A percentile compares a stretch with the other conserved stretches of the same genome.
Evolutionary conservation across 805 yeast genomes (phyloP).

Genomic region (Ascoidea tarda): DNA sequence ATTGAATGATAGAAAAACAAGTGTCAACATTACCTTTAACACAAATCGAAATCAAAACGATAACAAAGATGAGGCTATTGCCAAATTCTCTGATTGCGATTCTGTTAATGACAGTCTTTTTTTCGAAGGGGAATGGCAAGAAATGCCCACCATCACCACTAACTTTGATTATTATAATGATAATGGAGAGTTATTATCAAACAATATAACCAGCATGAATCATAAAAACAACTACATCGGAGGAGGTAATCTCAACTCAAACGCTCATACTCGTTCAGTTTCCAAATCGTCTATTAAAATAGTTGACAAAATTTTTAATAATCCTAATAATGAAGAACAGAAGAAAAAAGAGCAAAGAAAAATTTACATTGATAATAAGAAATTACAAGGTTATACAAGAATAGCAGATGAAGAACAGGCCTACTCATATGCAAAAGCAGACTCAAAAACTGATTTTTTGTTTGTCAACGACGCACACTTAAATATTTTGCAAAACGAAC

Average conservation of each 20-base stretch:
- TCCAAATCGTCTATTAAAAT: conserved; percentile 13
- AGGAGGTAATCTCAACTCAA: neutral
- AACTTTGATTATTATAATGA: conserved; percentile 63
- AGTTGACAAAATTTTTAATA: conserved; percentile 6
- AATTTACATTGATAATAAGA: conserved; percentile 22
- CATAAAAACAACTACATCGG: conserved; percentile 1
- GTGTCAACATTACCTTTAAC: too few relatives aligned
- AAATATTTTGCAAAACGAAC: conserved; percentile 2
- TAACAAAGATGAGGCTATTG: neutral
- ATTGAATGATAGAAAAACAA: too few relatives aligned
- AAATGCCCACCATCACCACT: conserved; percentile 72
- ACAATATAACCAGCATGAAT: conserved; percentile 5
- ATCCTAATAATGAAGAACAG: conserved; percentile 9
- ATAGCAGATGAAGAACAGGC: conserved; percentile 82
- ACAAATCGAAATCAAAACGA: neutral
- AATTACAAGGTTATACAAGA: conserved; percentile 71
- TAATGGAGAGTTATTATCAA: conserved; percentile 48
- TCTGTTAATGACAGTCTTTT: conserved; percentile 17
- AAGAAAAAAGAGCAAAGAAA: conserved; percentile 12
- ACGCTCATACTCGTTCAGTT: conserved; percentile 3
- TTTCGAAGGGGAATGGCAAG: conserved; percentile 60
- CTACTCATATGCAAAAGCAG: conserved; percentile 43
- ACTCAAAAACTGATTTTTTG: conserved; percentile 41
- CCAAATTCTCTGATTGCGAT: neutral
- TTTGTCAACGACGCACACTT: conserved; percentile 24